These are phyloP conservation scores for Clausena lansium DNA, from an alignment of 345 rosid genomes.

Conservation along the genomic window DNA sequence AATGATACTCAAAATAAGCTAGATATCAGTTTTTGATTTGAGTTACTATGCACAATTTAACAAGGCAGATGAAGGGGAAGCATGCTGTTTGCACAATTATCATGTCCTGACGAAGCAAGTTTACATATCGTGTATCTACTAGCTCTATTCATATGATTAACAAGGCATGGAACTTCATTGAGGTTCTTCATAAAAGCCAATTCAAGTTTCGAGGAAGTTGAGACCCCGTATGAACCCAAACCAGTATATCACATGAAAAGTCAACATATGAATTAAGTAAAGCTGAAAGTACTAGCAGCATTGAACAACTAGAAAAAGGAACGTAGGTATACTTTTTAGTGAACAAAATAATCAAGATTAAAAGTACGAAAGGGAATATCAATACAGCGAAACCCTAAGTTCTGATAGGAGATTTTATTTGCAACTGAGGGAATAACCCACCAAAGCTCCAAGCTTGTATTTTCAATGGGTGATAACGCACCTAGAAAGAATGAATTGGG, in stretches of 20 bases:
- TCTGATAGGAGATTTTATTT: too few relatives aligned
- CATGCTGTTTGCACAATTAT: neutral
- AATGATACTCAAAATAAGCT: too few relatives aligned
- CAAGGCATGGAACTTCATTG: neutral
- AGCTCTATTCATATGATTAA: neutral
- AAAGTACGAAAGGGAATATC: neutral
- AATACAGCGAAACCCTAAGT: too few relatives aligned
- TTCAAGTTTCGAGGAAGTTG: neutral
- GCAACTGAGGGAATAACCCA: too few relatives aligned
- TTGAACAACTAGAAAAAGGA: neutral
- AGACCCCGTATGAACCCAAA: neutral
- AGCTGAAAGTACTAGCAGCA: neutral
- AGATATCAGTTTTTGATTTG: neutral
- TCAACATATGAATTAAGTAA: neutral
- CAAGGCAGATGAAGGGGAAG: neutral
- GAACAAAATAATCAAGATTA: neutral
- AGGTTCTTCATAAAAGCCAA: neutral
- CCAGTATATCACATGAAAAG: neutral
- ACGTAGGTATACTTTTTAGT: neutral
- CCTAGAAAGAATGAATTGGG: neutral
- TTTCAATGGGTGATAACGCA: neutral
- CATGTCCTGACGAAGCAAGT: neutral
- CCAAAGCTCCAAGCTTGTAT: neutral
- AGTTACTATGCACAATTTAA: neutral
- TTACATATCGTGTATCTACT: neutral